Evolutionary conservation across 2,329 filamentous ascomycete species (phyloP).

Genomic region (Catunica adiposa): DNA sequence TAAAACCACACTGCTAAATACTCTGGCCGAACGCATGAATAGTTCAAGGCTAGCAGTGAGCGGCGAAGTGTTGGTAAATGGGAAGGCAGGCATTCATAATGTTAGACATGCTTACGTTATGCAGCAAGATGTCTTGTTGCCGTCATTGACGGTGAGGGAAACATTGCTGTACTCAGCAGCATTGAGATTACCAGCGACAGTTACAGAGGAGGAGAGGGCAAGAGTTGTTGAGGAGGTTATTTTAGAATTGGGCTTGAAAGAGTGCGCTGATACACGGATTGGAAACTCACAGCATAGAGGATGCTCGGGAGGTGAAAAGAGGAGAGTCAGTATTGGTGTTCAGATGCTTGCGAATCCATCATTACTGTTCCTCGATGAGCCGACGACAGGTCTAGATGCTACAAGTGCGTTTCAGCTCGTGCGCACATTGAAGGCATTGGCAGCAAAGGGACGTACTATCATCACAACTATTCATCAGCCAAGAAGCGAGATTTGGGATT

Average conservation of each 20-base stretch:
- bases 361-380: conserved; percentile 62
- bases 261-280: conserved; percentile 59
- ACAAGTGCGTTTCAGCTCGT: conserved; percentile 62
- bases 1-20: conserved; percentile 56
- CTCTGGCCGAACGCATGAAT: conserved; percentile 52
- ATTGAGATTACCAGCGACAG: conserved; percentile 48
- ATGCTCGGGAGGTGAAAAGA: conserved; percentile 65
- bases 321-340: conserved; percentile 59
- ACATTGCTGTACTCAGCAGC: conserved; percentile 59
- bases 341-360: conserved; percentile 67
- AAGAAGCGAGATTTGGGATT: conserved; percentile 61
- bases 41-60: conserved; percentile 33
- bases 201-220: conserved; percentile 39
- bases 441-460: conserved; percentile 51
- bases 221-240: conserved; percentile 62
- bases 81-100: conserved; percentile 32
- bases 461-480: conserved; percentile 65
- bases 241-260: conserved; percentile 56
- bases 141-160: conserved; percentile 59
- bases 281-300: conserved; percentile 56
- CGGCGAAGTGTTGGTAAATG: conserved; percentile 47
- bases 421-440: conserved; percentile 50
- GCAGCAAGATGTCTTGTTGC: conserved; percentile 59
- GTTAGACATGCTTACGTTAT: conserved; percentile 54
- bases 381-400: conserved; percentile 61